Evolutionary conservation across 108 stramenopile species (phyloP).

Genomic region (Skeletonema potamos): DNA sequence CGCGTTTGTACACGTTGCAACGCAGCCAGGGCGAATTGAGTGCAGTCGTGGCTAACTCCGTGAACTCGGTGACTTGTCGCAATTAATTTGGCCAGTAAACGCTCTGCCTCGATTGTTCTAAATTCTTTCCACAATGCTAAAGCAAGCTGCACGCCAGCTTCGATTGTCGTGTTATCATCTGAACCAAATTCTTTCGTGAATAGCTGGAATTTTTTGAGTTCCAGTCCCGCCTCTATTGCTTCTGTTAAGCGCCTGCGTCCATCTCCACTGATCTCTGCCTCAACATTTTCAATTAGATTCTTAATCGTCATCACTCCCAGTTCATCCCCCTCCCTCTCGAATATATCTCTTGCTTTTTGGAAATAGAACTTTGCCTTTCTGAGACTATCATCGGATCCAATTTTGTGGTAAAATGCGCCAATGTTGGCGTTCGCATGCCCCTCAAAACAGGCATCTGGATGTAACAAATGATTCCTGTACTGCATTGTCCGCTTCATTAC

Average conservation of each 20-base stretch:
- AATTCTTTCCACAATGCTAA: not conserved
- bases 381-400: not conserved
- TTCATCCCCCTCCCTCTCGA: not conserved
- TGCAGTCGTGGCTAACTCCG: not conserved
- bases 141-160: not conserved
- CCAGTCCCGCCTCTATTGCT: not conserved
- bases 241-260: not conserved
- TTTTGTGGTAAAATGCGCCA: not conserved
- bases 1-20: not conserved
- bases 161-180: not conserved
- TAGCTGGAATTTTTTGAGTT: not conserved
- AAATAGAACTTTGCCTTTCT: not conserved
- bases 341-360: not conserved
- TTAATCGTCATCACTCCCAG: not conserved
- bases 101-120: not conserved
- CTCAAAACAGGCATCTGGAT: not conserved
- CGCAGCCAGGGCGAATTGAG: not conserved
- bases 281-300: not conserved
- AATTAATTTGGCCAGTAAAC: not conserved
- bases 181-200: not conserved
- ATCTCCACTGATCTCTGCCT: not conserved
- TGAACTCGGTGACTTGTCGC: not conserved
- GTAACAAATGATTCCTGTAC: not conserved
- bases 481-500: not conserved
- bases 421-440: not conserved